Base-by-base conservation (phyloP, 2,329 filamentous ascomycete species). In the Diplocarpon rosae region DNA sequence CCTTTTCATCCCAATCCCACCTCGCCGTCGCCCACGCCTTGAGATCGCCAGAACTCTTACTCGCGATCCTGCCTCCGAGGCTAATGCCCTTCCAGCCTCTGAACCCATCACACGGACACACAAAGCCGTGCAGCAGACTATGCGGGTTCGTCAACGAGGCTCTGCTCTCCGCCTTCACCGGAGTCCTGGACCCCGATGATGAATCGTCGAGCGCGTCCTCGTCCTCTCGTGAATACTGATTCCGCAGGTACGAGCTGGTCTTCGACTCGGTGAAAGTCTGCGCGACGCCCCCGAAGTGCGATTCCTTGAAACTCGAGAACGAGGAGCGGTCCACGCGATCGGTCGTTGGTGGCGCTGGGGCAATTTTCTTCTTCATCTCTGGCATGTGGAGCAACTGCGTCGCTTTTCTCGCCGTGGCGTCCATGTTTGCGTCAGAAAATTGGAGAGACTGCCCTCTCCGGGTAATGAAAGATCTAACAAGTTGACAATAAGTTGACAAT, bases 221-320 rank as follows among this genome's bases (percentile, higher is more conserved):
- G 53, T 67, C 73, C 52, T 67, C 62, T 24, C 62, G 27, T 5
- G 27, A 29, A 16, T 50, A 51, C 32, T 52, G 30, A 30, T 52
- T 43, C 6, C 52, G 52, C 12, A 59, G 37, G 38, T 78, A 79
- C 30, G 77, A 80, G n/a, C 53, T 56, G 49, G 79, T 64, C 61
- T 79, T 80, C 58, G 74, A 73, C 43, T 70, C 70, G 39, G 76
- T 80, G 52, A 82, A 82, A 44, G 72, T 74, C 65, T 82, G 78
- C 45, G 73, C 70, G 27, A 78, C 43, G 8, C 46, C 52, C n/a
- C 55, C 57, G 0, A 47, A 44, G 31, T 51, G 46, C 27, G 48
- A 57, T 45, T 62, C 59, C 39, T 59, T 60, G 39, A 56, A 51
- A 47, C 54, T 58, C 29, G 59, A 60, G 48, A 62, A 62, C 32